These are phyloP conservation scores for Kwoniella europaea DNA, from an alignment of 768 basidiomycete species.

Conservation along the genomic window DNA sequence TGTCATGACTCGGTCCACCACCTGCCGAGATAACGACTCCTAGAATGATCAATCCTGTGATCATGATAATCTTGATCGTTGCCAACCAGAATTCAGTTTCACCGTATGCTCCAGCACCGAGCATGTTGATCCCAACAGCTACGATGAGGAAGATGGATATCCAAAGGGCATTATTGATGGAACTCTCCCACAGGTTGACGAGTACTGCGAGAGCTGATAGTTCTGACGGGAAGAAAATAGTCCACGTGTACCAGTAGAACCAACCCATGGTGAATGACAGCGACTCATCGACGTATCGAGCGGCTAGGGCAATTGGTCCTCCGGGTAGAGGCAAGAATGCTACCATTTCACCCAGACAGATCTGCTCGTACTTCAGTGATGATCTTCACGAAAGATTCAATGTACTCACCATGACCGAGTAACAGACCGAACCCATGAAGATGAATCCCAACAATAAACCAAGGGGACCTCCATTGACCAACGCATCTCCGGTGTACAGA, in stretches of 20 bases:
- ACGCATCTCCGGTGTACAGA: slow-evolving; percentile 60
- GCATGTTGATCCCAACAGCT: slow-evolving; percentile 10
- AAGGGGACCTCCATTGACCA: slow-evolving; percentile 48
- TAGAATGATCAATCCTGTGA: slow-evolving; percentile 45
- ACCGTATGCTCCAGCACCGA: slow-evolving; percentile 60
- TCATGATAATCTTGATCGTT: slow-evolving; percentile 49
- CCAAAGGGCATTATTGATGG: slow-evolving; percentile 30
- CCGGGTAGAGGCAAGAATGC: slow-evolving; percentile 18
- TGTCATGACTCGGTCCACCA: not conserved
- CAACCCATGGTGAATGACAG: slow-evolving; percentile 24
- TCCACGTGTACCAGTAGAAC: slow-evolving; percentile 13
- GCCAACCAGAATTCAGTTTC: slow-evolving; percentile 74
- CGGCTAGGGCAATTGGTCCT: slow-evolving; percentile 15
- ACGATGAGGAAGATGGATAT: slow-evolving; percentile 28
- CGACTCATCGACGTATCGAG: slow-evolving; percentile 63
- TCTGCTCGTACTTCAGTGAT: slow-evolving; percentile 1
- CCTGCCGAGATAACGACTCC: slow-evolving; percentile 12
- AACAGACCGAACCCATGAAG: slow-evolving; percentile 25
- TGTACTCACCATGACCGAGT: not conserved
- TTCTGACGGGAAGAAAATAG: slow-evolving; percentile 1
- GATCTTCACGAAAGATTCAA: not conserved
- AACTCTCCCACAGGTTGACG: slow-evolving; percentile 22
- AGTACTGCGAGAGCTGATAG: slow-evolving; percentile 28
- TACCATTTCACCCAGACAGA: slow-evolving; percentile 34
- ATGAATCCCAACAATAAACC: slow-evolving; percentile 46